phyloP scores from a whole-genome alignment of 2,329 filamentous ascomycete species.

The Hymenoscyphus albidus region DNA sequence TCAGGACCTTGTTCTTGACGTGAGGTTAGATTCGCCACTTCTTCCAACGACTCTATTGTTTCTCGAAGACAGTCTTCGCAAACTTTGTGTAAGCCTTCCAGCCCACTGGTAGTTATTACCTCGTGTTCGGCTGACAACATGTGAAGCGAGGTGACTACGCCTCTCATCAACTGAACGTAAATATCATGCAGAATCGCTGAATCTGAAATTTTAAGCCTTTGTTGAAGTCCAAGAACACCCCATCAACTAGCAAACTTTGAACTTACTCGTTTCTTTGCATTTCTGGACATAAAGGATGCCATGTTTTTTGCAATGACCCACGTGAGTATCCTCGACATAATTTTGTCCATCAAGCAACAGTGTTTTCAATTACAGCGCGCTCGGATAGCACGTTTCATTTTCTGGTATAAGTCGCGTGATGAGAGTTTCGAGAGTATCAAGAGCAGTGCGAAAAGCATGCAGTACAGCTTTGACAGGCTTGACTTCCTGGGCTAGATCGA shows the following conservation, averaged over 20 bases:
- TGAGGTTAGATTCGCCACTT: not conserved
- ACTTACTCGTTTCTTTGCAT: not conserved
- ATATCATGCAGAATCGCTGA: not conserved
- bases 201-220: not conserved
- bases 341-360: not conserved
- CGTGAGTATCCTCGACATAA: not conserved
- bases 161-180: not conserved
- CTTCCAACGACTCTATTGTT: not conserved
- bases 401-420: slow-evolving; percentile 13
- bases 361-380: not conserved
- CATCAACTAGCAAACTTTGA: not conserved
- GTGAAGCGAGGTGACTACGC: slow-evolving; percentile 1
- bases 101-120: not conserved
- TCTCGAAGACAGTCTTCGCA: not conserved
- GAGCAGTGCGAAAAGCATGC: slow-evolving; percentile 20
- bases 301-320: not conserved
- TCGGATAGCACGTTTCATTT: not conserved
- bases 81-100: not conserved
- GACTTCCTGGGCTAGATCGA: slow-evolving; percentile 13
- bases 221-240: not conserved
- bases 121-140: slow-evolving; percentile 2
- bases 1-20: not conserved
- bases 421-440: slow-evolving; percentile 14
- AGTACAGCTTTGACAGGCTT: slow-evolving; percentile 18
- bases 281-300: not conserved